Base-by-base conservation (phyloP, 805 yeast species). In the Allodekkera sacchari region DNA sequence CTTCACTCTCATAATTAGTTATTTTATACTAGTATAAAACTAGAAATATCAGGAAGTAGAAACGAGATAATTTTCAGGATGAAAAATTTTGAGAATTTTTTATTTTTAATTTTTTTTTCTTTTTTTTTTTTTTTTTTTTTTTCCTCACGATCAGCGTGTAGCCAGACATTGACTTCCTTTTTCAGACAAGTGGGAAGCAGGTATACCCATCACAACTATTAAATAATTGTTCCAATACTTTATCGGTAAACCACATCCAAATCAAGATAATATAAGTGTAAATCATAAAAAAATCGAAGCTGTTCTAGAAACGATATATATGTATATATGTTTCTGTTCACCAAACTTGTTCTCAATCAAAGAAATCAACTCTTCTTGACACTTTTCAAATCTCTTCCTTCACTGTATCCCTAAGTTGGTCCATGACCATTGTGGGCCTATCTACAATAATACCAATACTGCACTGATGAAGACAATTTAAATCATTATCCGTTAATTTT, bases 301-400 rank as follows among this genome's bases (percentile, higher is more conserved):
- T 23, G 25, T 12, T 23, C 25, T 12, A 23, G 11, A 23, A 23
- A 8, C 2, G 11, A 12, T 16, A 18, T 13, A 13, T 18, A 12
- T 13, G 9, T 13, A 26, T 13, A 13, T 27, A 17, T 14, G n/a
- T 27, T 27, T 19, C 14, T 6, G 11, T 48, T 38, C 25, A 76
- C 94, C 94, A 83, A 10, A 68, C 63, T 56, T 80, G 85, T 30
- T 79, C 65, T 47, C 81, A 88, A 50, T 84, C 94, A 47, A 64
- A 77, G 45, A 76, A 76, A 38, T 79, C 88, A 13, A 82, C 68
- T 27, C 82, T 64, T 30, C 66, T 59, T 11, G 63, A 50, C 32
- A 57, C 54, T 18, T 53, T 39, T 21, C 61, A 54, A 31, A 74
- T 49, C 34, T 66, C 50, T 25, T 58, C 41, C 0, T 68, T 60